phyloP scores from a whole-genome alignment of 2,329 filamentous ascomycete species.

The Penicillium sp. region DNA sequence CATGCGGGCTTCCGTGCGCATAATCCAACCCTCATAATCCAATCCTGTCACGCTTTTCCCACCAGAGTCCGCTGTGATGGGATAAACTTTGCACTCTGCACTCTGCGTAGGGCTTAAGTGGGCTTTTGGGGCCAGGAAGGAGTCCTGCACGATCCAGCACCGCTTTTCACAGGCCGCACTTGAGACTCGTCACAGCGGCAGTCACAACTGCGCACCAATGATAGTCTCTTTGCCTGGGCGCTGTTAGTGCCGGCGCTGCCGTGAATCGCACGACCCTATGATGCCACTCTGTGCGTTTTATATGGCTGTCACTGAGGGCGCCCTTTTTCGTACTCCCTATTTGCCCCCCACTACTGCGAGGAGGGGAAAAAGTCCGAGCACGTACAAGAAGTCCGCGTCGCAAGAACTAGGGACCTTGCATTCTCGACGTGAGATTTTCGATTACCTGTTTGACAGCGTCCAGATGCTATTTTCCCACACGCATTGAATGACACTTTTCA shows the following conservation, averaged over 20 bases:
- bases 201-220: constrained; percentile 27
- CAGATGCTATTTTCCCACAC: too few relatives aligned
- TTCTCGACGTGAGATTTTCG: background rate
- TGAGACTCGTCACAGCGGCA: constrained; percentile 24
- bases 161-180: constrained; percentile 15
- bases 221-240: constrained; percentile 13
- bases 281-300: constrained; percentile 21
- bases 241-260: constrained; percentile 19
- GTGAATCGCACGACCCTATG: constrained; percentile 28
- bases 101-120: constrained; percentile 13
- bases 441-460: background rate
- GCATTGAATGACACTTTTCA: too few relatives aligned
- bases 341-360: too few relatives aligned
- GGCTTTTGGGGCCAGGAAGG: constrained; percentile 16
- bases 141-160: constrained; percentile 13
- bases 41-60: background rate
- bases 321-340: constrained; percentile 13
- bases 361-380: constrained; percentile 15
- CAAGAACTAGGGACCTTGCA: constrained; percentile 1
- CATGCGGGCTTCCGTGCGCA: constrained; percentile 20
- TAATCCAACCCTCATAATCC: constrained; percentile 4
- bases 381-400: constrained; percentile 16
- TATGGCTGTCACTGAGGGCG: constrained; percentile 16
- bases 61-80: constrained; percentile 12
- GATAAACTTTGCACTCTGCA: constrained; percentile 14